A percentile compares a stretch with the other conserved stretches of the same genome.
Evolutionary conservation across 352 stramenopile species (phyloP).

Genomic region (Salisapilia sapeloensis): DNA sequence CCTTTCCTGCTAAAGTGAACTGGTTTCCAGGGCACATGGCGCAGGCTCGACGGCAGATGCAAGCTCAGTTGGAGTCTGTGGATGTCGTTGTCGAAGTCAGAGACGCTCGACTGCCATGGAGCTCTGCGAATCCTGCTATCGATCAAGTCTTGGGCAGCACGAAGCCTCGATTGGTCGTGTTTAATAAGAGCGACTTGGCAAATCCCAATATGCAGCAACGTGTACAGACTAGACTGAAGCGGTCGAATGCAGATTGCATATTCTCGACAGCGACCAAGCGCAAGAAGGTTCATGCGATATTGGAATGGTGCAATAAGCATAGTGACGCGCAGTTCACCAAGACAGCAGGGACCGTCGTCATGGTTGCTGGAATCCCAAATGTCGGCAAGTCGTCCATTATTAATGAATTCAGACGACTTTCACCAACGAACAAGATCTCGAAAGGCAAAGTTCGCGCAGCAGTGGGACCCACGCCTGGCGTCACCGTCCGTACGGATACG

Average conservation of each 20-base stretch:
- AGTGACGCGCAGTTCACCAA: constrained; percentile 69
- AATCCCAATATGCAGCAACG: constrained; percentile 71
- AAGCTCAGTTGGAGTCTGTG: constrained; percentile 60
- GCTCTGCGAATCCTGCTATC: constrained; percentile 66
- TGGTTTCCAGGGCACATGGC: constrained; percentile 83
- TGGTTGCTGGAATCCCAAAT: constrained; percentile 81
- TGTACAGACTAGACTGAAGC: constrained; percentile 43
- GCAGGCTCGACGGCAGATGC: constrained; percentile 56
- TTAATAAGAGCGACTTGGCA: constrained; percentile 78
- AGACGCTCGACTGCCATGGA: constrained; percentile 70
- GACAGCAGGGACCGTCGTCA: constrained; percentile 75
- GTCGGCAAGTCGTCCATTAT: constrained; percentile 85
- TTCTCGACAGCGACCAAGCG: constrained; percentile 72
- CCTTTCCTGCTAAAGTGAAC: constrained; percentile 69
- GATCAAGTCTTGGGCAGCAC: constrained; percentile 55
- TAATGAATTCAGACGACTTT: constrained; percentile 68
- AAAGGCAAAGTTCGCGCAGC: constrained; percentile 69
- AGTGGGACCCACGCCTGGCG: constrained; percentile 65
- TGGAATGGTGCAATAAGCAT: constrained; percentile 64
- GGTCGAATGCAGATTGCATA: constrained; percentile 28
- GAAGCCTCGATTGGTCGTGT: constrained; percentile 70
- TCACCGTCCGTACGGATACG: constrained; percentile 77
- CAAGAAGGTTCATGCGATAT: constrained; percentile 50
- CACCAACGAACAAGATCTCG: constrained; percentile 47
- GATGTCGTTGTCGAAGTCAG: constrained; percentile 75